Percentiles rank a stretch among this genome's conserved stretches.
These are phyloP conservation scores for Vanrija pseudolonga DNA, from an alignment of 1,284 basidiomycete genomes.

Conservation along the genomic window DNA sequence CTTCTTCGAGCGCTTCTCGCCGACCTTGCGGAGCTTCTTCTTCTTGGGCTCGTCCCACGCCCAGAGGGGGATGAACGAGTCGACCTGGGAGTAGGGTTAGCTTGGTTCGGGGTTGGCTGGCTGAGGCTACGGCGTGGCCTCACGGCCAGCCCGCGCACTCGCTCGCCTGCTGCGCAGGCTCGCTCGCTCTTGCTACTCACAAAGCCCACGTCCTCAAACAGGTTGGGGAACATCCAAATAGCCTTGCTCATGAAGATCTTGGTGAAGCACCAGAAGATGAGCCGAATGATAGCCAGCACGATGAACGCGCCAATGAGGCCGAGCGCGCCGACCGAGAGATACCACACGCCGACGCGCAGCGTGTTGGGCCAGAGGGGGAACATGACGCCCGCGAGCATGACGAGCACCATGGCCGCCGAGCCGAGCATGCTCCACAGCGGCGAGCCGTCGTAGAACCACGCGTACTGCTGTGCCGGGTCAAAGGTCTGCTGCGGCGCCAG, in stretches of 20 bases:
- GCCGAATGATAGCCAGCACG: constrained; percentile 80
- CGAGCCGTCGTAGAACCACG: constrained; percentile 95
- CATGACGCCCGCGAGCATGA: constrained; percentile 97
- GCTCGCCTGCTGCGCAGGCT: not conserved
- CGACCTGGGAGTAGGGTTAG: constrained; percentile 61
- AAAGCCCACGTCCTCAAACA: constrained; percentile 98
- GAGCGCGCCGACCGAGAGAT: constrained; percentile 82
- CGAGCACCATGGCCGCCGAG: constrained; percentile 82
- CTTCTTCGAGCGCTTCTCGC: constrained; percentile 19
- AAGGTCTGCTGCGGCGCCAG: constrained; percentile 79
- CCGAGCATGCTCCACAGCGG: constrained; percentile 93
- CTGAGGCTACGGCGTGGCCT: too few relatives aligned
- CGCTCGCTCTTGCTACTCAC: constrained; percentile 57
- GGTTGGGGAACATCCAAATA: constrained; percentile 98
- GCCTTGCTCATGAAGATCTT: constrained; percentile 79
- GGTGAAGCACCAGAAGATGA: constrained; percentile 95
- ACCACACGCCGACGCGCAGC: constrained; percentile 95
- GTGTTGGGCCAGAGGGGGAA: constrained; percentile 96
- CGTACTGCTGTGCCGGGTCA: constrained; percentile 70
- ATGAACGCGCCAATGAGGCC: constrained; percentile 90
- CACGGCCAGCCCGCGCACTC: not conserved
- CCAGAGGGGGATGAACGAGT: constrained; percentile 96
- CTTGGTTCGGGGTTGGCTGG: not conserved
- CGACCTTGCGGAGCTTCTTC: constrained; percentile 58
- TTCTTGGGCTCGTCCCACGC: constrained; percentile 96